Evolutionary conservation across 2,329 filamentous ascomycete genomes (phyloP).

Genomic region (Botrytis fragariae): DNA sequence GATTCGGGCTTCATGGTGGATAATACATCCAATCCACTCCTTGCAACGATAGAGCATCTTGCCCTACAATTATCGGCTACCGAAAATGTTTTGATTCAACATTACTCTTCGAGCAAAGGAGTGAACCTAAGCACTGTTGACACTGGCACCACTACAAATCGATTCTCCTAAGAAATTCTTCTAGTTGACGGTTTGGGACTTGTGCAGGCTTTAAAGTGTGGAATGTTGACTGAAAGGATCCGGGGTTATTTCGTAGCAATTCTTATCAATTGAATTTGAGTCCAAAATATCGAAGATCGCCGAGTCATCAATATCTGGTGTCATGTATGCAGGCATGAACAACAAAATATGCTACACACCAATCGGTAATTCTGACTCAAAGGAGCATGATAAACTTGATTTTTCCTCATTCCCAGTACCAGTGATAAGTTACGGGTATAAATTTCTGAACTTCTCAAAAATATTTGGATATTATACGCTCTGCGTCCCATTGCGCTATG

Average conservation of each 20-base stretch:
- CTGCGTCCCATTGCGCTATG: background rate
- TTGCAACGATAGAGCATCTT: no score
- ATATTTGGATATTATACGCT: background rate
- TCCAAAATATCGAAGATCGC: background rate
- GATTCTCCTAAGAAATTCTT: background rate
- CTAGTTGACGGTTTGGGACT: no score
- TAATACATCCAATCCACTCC: no score
- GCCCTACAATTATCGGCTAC: no score
- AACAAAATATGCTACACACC: background rate
- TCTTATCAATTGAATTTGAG: background rate
- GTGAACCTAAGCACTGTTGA: no score
- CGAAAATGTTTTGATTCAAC: no score
- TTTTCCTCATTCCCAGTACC: background rate
- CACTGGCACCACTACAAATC: background rate
- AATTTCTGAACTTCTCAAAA: background rate
- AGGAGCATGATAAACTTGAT: background rate
- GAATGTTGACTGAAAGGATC: background rate
- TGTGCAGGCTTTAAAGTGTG: background rate
- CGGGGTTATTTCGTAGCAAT: background rate
- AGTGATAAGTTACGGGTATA: background rate
- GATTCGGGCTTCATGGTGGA: no score
- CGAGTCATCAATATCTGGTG: background rate
- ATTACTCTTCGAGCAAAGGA: no score
- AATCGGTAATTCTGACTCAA: background rate
- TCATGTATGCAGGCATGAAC: background rate